Percentiles rank a stretch among this genome's conserved stretches.
Conservation (phyloP, 257 asterid species). For the Plantago elongata region DNA sequence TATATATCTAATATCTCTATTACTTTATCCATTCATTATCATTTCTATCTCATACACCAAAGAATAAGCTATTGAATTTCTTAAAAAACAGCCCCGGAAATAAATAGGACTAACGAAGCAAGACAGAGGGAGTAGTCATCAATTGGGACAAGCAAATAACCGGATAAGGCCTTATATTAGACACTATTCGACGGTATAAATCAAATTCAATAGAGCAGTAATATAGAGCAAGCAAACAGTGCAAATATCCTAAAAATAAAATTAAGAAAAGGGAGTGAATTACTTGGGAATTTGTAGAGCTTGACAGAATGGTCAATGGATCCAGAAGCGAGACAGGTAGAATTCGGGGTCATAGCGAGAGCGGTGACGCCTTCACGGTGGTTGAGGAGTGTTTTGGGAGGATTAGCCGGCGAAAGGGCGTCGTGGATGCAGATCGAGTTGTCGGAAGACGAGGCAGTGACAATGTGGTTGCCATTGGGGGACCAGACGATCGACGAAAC, state of each 20-base stretch:
- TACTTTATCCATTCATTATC: too few species aligned
- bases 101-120: too few species aligned
- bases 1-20: too few species aligned
- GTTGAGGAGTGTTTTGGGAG: constrained; percentile 58
- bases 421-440: constrained; percentile 79
- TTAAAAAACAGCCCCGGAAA: too few species aligned
- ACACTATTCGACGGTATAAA: too few species aligned
- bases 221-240: not conserved
- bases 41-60: too few species aligned
- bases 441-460: constrained; percentile 78
- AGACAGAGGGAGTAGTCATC: too few species aligned
- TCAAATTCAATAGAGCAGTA: too few species aligned
- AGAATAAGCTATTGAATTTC: too few species aligned
- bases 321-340: constrained; percentile 92
- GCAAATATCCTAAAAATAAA: not conserved
- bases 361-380: constrained; percentile 89
- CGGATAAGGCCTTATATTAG: too few species aligned
- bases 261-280: too few species aligned
- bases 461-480: constrained; percentile 56
- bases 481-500: constrained; percentile 74
- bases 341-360: constrained; percentile 70
- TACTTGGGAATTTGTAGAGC: constrained; percentile 91
- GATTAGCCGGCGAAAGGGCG: constrained; percentile 42
- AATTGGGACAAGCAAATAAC: too few species aligned
- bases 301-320: constrained; percentile 91